Evolutionary conservation across 768 basidiomycete genomes (phyloP).

Genomic region (Suillus plorans): DNA sequence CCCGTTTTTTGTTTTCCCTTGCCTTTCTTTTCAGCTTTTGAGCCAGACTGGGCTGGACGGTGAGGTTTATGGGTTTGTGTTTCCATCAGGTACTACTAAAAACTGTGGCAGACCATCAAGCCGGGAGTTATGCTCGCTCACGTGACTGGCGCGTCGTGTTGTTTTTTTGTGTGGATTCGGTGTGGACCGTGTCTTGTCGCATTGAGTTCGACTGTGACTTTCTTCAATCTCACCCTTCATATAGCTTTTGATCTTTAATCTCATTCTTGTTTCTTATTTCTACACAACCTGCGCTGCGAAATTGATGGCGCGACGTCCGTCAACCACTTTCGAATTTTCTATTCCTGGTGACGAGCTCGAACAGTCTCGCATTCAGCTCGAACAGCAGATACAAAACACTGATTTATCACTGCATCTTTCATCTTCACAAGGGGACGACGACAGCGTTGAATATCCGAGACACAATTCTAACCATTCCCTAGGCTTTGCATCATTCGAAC

Average conservation of each 20-base stretch:
- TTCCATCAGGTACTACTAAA: conserved; percentile 48
- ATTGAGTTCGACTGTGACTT: conserved; percentile 5
- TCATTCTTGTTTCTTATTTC: conserved; percentile 17
- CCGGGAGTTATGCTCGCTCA: conserved; percentile 15
- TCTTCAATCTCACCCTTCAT: conserved; percentile 7
- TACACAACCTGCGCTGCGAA: conserved; percentile 15
- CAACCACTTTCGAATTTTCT: conserved; percentile 41
- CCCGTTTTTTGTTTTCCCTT: conserved; percentile 71
- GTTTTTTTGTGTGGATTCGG: conserved; percentile 9
- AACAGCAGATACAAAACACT: conserved; percentile 73
- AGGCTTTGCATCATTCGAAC: conserved; percentile 64
- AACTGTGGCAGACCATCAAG: not conserved
- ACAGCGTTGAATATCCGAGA: conserved; percentile 67
- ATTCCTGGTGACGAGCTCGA: conserved; percentile 77
- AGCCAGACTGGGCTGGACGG: conserved; percentile 67
- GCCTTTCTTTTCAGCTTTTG: conserved; percentile 75
- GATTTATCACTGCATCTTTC: conserved; percentile 73
- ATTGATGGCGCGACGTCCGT: conserved; percentile 27
- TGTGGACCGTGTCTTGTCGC: conserved; percentile 1
- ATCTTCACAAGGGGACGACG: conserved; percentile 47
- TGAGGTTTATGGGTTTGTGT: conserved; percentile 83
- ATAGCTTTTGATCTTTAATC: conserved; percentile 12
- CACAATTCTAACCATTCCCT: conserved; percentile 60
- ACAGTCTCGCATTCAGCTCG: conserved; percentile 72
- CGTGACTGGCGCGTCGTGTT: conserved; percentile 28